phyloP scores from a whole-genome alignment of 257 asterid species.

The Apocynum venetum region DNA sequence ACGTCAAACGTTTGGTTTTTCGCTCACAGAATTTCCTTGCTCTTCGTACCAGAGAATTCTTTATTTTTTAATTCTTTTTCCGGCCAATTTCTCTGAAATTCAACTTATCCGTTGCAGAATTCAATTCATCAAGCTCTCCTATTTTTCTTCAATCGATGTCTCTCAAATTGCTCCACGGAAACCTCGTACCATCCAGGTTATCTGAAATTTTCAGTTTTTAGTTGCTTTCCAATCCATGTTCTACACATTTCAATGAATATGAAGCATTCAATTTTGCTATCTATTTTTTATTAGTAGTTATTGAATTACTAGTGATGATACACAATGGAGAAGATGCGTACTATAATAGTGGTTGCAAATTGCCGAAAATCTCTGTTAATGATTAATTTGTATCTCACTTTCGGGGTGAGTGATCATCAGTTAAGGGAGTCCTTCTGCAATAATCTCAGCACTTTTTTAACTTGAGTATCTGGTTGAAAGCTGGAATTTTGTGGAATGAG shows the following conservation, averaged over 20 bases:
- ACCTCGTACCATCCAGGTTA: constrained; percentile 54
- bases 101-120: not conserved
- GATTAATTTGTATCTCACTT: no score
- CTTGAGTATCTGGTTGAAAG: not conserved
- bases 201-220: not conserved
- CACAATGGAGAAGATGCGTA: not conserved
- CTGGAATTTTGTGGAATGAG: not conserved
- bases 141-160: constrained; percentile 36
- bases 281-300: not conserved
- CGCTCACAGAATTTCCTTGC: not conserved
- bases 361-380: not conserved
- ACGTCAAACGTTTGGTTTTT: constrained; percentile 17
- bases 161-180: constrained; percentile 50
- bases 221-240: not conserved
- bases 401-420: not conserved
- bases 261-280: not conserved
- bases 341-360: not conserved
- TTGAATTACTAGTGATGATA: not conserved
- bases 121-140: not conserved
- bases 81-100: not conserved
- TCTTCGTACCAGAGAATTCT: constrained; percentile 1
- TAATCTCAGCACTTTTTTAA: not conserved
- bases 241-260: not conserved
- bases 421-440: not conserved
- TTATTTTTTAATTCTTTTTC: not conserved